Base-by-base conservation (phyloP, 202 grass and related monocot genomes). In the Carex arenaria region DNA sequence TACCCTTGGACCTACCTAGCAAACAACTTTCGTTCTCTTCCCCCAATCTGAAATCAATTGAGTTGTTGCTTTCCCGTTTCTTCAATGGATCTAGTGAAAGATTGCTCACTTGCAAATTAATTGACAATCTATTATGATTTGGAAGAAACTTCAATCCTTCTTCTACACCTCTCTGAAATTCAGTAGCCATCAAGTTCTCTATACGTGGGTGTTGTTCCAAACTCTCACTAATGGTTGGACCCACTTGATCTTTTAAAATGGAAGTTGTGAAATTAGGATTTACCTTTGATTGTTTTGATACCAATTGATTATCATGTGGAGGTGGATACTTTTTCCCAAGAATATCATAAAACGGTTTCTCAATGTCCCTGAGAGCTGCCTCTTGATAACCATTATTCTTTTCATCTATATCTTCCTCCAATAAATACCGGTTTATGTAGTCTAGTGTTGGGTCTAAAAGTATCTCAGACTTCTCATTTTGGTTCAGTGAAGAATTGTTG, bases 301-400 rank as follows among this genome's bases (percentile, higher is more conserved):
- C 60, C n/a, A 20, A 4, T 57, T 45, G 62, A 43, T 28, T 59
- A 34, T 55, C 30, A 19, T 45, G 76, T 49, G 86, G 80, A 68
- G 43, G 40, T 5, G 82, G 93, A 47, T 89, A 83, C 18, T 87
- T 72, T 12, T 92, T 53, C 18, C 93, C 88, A 59, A 90, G 80
- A 18, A 95, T 82, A 64, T 89, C 79, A 73, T 90, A 90, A 31
- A 95, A 91, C 9, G 88, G 90, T 52, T 92, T 91, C 54, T 90
- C 90, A 78, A 90, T 79, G 20, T 79, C 83, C 85, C 75, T 84
- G 72, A 95, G 82, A 65, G 86, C 82, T 67, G 61, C 54, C 13
- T 89, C 88, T 26, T 84, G 40, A 60, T 76, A 47, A 64, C 22
- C 49, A 63, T 22, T 85, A 51, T 79, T 61, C 43, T 54, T 90